Percentiles rank a stretch among this genome's conserved stretches.
Evolutionary conservation across 1,284 basidiomycete species (phyloP).

Genomic region (Moesziomyces parantarcticus): DNA sequence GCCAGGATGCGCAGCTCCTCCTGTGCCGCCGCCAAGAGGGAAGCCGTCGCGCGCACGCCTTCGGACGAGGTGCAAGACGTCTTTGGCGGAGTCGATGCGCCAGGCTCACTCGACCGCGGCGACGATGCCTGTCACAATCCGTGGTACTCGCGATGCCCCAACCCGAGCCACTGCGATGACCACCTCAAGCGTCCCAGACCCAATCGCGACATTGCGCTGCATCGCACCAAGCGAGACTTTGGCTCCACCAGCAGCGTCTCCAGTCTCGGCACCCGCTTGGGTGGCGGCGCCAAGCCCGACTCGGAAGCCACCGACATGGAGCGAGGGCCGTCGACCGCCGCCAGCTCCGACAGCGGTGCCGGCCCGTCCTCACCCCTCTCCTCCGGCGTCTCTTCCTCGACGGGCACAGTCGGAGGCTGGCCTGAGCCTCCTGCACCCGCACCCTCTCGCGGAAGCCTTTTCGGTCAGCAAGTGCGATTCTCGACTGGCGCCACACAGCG

Average conservation of each 20-base stretch:
- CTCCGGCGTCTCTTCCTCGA: constrained; percentile 26
- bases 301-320: constrained; percentile 21
- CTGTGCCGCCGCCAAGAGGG: constrained; percentile 6
- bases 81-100: constrained; percentile 41
- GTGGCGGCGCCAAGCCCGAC: constrained; percentile 23
- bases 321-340: constrained; percentile 18
- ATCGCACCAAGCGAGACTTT: constrained; percentile 30
- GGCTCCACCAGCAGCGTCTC: constrained; percentile 43
- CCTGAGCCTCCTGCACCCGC: too few relatives aligned
- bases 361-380: constrained; percentile 29
- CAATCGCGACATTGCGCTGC: constrained; percentile 23
- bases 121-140: constrained; percentile 56
- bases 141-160: constrained; percentile 59
- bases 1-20: constrained; percentile 30
- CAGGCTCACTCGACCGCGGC: constrained; percentile 51
- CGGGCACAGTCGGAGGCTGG: constrained; percentile 23
- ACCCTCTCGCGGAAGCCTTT: constrained; percentile 13
- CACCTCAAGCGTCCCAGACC: constrained; percentile 1
- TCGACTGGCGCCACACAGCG: constrained; percentile 10
- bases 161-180: constrained; percentile 46
- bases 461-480: constrained; percentile 33
- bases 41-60: constrained; percentile 10
- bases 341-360: constrained; percentile 38
- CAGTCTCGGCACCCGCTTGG: constrained; percentile 36
- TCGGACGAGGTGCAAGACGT: constrained; percentile 32